Base-by-base conservation (phyloP, 2,329 filamentous ascomycete species). In the Fonsecaea monophora region DNA sequence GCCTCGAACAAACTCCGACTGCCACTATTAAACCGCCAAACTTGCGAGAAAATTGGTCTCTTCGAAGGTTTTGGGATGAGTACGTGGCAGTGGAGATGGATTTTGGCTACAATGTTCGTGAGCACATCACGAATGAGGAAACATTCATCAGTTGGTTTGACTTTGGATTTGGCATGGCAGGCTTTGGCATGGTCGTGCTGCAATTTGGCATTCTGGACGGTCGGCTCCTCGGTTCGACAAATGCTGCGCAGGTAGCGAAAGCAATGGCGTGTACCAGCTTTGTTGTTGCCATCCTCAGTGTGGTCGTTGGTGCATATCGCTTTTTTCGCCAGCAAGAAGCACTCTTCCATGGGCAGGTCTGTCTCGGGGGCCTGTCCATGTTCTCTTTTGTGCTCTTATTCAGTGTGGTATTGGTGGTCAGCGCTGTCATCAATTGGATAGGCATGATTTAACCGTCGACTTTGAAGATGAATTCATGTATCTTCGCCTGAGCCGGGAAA, bases 251-350 rank as follows among this genome's bases (percentile, higher is more conserved):
- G 7, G 37, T 62, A 13, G 59, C 38, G 13, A 59, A 62, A 54
- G 40, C 64, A 9, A 45, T 58, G 37, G 78, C 81, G 6, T 78
- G 76, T 4, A 73, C 78, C 2, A 84, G 85, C 67, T 82, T 85
- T 42, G 74, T 65, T 37, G 75, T 79, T 30, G 83, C 83, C 0
- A 78, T 84, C 37, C 64, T 80, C 8, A 77, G 83, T 3, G 73
- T 82, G 1, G 48, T 83, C 0, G 68, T 87, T 7, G 86, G 85
- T 6, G 79, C 81, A 1, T 78, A 81, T 60, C 78, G 86, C 34
- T 87, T 84, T 71, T 87, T 82, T 80, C 79, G 82, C 62, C 81
- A 85, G 71, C 86, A 89, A 74, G 78, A 80, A 67, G 84, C 82
- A 3, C 81, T 88, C 30, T 71, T 76, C 83, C 50, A n/a, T 1